These are phyloP conservation scores for Pichia ethanolica DNA, from an alignment of 805 yeast genomes.

Conservation along the genomic window DNA sequence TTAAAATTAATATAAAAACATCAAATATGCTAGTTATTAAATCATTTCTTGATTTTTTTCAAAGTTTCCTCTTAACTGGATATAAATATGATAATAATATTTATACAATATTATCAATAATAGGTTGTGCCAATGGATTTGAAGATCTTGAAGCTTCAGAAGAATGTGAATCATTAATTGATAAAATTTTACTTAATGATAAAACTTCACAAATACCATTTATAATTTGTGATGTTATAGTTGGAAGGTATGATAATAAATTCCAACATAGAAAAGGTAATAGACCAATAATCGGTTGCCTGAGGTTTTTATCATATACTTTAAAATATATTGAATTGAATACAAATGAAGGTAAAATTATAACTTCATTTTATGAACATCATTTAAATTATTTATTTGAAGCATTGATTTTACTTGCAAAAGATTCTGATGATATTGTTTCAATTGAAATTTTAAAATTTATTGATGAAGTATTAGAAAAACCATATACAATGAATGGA, in stretches of 20 bases:
- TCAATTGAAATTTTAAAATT: constrained; percentile 14
- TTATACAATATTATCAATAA: constrained; percentile 7
- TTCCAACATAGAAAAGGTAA: constrained; percentile 6
- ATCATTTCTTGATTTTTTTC: constrained; percentile 5
- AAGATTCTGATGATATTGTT: constrained; percentile 3
- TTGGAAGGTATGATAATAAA: constrained; percentile 4
- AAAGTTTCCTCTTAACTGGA: background rate
- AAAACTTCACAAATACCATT: constrained; percentile 11
- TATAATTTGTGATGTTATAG: constrained; percentile 16
- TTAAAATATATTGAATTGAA: constrained; percentile 9
- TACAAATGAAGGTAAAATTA: constrained; percentile 8
- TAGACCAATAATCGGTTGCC: constrained; percentile 16
- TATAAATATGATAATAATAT: background rate
- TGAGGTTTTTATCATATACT: constrained; percentile 12
- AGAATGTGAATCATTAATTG: constrained; percentile 5
- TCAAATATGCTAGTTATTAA: constrained; percentile 1
- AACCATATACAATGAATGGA: constrained; percentile 6
- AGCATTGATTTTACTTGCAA: constrained; percentile 10
- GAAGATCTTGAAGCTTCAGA: constrained; percentile 4
- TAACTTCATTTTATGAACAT: constrained; percentile 14
- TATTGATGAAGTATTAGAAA: constrained; percentile 10
- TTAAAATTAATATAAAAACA: background rate
- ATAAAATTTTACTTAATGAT: constrained; percentile 8
- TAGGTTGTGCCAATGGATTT: constrained; percentile 11
- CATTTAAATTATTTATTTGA: constrained; percentile 13